Conservation (phyloP, 2,329 filamentous ascomycete species). For the Fusarium falciforme region DNA sequence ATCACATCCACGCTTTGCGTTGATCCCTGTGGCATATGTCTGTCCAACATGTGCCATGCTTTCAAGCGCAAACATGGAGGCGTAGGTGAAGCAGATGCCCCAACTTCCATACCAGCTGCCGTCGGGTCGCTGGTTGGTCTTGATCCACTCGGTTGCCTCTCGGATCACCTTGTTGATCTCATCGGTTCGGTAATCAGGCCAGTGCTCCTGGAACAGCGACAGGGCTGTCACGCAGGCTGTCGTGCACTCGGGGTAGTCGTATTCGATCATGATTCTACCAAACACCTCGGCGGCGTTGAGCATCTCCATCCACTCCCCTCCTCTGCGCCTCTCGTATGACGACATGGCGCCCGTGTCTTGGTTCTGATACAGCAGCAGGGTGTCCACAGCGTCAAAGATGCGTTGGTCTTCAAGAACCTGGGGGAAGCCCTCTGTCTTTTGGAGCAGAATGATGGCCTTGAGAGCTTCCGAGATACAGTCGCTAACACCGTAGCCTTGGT, state of each 20-base stretch:
- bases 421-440: slow-evolving; percentile 81
- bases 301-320: slow-evolving; percentile 80
- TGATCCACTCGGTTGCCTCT: slow-evolving; percentile 85
- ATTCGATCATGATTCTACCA: slow-evolving; percentile 97
- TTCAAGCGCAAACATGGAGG: slow-evolving; percentile 95
- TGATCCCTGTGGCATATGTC: slow-evolving; percentile 78
- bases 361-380: slow-evolving; percentile 92
- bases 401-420: slow-evolving; percentile 79
- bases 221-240: slow-evolving; percentile 93
- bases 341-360: slow-evolving; percentile 81
- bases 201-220: slow-evolving; percentile 82
- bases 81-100: slow-evolving; percentile 99
- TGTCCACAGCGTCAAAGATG: slow-evolving; percentile 89
- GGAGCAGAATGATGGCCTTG: slow-evolving; percentile 86
- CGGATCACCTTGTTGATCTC: slow-evolving; percentile 82
- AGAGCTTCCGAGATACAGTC: slow-evolving; percentile 94
- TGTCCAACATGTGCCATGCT: slow-evolving; percentile 85
- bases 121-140: slow-evolving; percentile 78
- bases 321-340: slow-evolving; percentile 88
- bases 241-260: slow-evolving; percentile 98
- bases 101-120: slow-evolving; percentile 98
- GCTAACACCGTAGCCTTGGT: slow-evolving; percentile 94
- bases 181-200: slow-evolving; percentile 79
- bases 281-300: slow-evolving; percentile 98
- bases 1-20: slow-evolving; percentile 80